A percentile compares a stretch with the other conserved stretches of the same genome.
Conservation (phyloP, 352 stramenopile genomes). For the Globisporangium yorkense region DNA sequence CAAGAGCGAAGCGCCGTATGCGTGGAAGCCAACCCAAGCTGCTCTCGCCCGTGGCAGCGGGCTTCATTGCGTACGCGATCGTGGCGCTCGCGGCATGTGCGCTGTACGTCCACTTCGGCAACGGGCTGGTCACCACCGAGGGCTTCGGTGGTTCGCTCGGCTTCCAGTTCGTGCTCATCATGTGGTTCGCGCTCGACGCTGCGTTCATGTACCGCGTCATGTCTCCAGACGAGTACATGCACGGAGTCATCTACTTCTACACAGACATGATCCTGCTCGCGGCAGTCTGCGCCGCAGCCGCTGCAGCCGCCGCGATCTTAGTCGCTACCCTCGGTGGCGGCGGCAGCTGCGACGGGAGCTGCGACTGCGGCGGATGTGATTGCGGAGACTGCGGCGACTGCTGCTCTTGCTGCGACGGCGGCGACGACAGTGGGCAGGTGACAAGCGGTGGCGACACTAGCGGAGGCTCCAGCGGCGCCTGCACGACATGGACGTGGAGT, state of each 20-base stretch:
- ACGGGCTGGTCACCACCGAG: conserved; percentile 23
- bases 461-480: not conserved
- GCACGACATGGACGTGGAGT: not conserved
- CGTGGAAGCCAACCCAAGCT: conserved; percentile 10
- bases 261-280: conserved; percentile 50
- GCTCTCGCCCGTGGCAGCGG: conserved; percentile 24
- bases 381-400: not conserved
- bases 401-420: not conserved
- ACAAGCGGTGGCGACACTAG: not conserved
- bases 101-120: conserved; percentile 22
- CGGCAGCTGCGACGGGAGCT: not conserved
- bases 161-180: conserved; percentile 39
- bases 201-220: conserved; percentile 52
- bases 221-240: conserved; percentile 62
- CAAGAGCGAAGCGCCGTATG: not conserved
- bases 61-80: conserved; percentile 22
- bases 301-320: conserved; percentile 12
- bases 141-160: conserved; percentile 32
- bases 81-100: conserved; percentile 16
- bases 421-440: not conserved
- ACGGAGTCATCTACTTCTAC: conserved; percentile 63
- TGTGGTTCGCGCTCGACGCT: conserved; percentile 51
- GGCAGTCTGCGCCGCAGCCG: conserved; percentile 31
- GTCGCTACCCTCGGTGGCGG: not conserved
- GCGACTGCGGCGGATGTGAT: not conserved